phyloP scores from a whole-genome alignment of 768 basidiomycete species.

The Postia placenta region DNA sequence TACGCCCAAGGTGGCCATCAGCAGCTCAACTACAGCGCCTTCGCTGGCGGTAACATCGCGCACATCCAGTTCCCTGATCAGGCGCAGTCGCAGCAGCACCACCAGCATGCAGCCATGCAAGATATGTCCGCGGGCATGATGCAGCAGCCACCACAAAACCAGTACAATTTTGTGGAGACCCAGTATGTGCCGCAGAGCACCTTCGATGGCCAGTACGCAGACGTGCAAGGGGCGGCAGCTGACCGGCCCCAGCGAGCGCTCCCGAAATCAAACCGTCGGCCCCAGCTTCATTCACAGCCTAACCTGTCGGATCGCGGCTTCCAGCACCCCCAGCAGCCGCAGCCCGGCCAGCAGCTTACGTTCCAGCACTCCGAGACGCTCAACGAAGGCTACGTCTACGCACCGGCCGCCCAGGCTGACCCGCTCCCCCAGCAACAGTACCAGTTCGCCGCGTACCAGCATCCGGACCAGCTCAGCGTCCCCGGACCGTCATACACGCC shows the following conservation, averaged over 20 bases:
- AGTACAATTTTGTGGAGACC: constrained; percentile 14
- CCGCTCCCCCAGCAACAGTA: constrained; percentile 5
- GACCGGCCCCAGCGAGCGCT: constrained; percentile 13
- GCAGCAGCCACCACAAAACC: constrained; percentile 12
- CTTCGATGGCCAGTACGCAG: constrained; percentile 5
- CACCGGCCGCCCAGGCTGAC: not conserved
- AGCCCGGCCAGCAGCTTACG: not conserved
- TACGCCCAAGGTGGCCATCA: not conserved
- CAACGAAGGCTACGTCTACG: no score
- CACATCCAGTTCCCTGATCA: constrained; percentile 1
- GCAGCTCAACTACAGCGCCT: no score
- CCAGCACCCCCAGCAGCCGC: constrained; percentile 8
- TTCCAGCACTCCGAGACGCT: not conserved
- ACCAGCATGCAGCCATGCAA: constrained; percentile 6
- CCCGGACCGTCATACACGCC: constrained; percentile 8
- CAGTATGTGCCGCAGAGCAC: constrained; percentile 4
- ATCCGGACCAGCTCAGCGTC: constrained; percentile 10
- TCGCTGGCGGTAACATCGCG: not conserved
- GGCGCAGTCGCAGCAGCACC: constrained; percentile 9
- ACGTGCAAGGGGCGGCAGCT: constrained; percentile 1
- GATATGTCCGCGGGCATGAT: not conserved
- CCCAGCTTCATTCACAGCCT: constrained; percentile 4
- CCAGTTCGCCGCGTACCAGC: constrained; percentile 13
- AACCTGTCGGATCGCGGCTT: constrained; percentile 1
- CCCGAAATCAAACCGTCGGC: constrained; percentile 7